Conservation (phyloP, 139 green algal genomes). For the Auxenochlorella pyrenoidosa region DNA sequence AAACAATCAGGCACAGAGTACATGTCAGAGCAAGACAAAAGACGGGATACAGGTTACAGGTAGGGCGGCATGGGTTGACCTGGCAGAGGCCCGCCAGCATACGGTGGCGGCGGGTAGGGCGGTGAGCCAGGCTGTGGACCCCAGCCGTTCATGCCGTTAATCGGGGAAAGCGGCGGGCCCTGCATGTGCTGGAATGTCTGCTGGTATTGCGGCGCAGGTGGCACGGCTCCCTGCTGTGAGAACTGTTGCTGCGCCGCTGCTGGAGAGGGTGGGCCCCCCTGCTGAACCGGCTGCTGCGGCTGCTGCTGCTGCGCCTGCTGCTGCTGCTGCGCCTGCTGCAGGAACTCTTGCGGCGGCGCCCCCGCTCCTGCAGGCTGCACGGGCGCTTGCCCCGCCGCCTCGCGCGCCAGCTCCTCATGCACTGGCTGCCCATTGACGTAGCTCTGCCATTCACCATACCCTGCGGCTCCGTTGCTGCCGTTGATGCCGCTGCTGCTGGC, state of each 20-base stretch:
- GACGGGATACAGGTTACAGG: background rate
- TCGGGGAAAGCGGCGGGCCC: too few relatives aligned
- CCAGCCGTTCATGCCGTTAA: too few relatives aligned
- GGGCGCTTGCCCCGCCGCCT: background rate
- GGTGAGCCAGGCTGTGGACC: background rate
- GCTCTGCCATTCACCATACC: background rate
- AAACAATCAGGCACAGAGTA: too few relatives aligned
- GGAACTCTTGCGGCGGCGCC: background rate
- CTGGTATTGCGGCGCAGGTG: background rate
- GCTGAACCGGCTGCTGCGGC: background rate
- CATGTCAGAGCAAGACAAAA: background rate
- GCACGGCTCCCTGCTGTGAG: background rate
- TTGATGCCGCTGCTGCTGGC: background rate
- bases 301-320: background rate
- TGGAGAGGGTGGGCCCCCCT: background rate
- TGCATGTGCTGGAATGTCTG: background rate
- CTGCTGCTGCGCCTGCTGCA: slow-evolving; percentile 10
- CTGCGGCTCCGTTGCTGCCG: background rate
- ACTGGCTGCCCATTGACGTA: slow-evolving; percentile 6
- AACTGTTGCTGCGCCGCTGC: background rate
- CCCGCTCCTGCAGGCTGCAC: background rate
- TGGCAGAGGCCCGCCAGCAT: background rate
- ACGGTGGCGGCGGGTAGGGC: background rate
- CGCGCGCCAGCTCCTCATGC: slow-evolving; percentile 1
- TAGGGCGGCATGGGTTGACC: background rate